A percentile compares a stretch with the other conserved stretches of the same genome.
These are phyloP conservation scores for Orbilia brochopaga DNA, from an alignment of 2,329 filamentous ascomycete genomes.

Conservation along the genomic window DNA sequence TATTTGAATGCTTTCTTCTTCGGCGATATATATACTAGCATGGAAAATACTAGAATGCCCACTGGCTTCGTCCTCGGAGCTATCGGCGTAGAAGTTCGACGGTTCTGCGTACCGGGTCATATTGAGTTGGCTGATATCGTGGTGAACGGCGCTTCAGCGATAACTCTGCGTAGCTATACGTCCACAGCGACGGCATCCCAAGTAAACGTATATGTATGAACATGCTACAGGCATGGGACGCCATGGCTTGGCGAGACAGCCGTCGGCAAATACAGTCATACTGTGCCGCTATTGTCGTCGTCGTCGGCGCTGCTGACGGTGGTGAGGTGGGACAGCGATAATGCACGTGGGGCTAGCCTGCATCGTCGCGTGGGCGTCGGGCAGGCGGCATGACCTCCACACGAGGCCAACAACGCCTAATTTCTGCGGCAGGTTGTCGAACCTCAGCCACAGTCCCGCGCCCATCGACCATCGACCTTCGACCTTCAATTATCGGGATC, in stretches of 20 bases:
- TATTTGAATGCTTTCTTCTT: slow-evolving; percentile 9
- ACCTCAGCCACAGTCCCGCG: neutral
- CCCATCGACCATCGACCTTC: neutral
- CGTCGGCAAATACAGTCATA: neutral
- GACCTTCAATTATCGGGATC: neutral
- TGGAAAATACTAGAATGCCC: slow-evolving; percentile 46
- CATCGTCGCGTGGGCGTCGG: slow-evolving; percentile 1
- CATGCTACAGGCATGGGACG: neutral
- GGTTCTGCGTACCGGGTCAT: slow-evolving; percentile 6
- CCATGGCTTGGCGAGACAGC: neutral
- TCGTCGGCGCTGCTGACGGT: neutral
- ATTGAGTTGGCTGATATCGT: neutral
- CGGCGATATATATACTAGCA: slow-evolving; percentile 21
- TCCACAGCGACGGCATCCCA: neutral
- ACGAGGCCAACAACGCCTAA: slow-evolving; percentile 21
- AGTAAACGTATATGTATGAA: neutral
- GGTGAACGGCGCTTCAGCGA: neutral
- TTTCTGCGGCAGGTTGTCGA: neutral
- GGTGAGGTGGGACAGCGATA: neutral
- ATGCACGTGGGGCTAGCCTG: slow-evolving; percentile 1
- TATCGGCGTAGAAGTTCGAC: slow-evolving; percentile 16
- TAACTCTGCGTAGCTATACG: neutral
- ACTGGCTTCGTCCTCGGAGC: slow-evolving; percentile 36
- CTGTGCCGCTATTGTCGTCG: neutral
- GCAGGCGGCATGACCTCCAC: slow-evolving; percentile 12